Evolutionary conservation across 202 grass and related monocot species (phyloP).

Genomic region (Digitaria exilis): DNA sequence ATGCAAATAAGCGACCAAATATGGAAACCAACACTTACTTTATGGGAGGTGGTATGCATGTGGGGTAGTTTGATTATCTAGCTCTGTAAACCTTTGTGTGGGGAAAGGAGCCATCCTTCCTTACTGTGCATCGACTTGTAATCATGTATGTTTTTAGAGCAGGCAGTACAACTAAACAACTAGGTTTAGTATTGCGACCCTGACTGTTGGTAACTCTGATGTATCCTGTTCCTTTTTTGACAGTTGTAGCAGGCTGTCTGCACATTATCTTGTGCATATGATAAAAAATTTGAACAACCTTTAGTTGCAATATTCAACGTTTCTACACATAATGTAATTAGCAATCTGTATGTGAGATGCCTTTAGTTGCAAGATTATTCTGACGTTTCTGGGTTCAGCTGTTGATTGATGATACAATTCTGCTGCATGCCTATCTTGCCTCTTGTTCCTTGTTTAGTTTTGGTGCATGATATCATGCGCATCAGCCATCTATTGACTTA

Average conservation of each 20-base stretch:
- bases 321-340: neutral
- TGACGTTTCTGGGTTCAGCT: conserved; percentile 22
- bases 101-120: conserved; percentile 13
- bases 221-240: conserved; percentile 41
- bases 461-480: neutral
- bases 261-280: conserved; percentile 39
- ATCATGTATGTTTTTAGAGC: conserved; percentile 58
- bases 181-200: conserved; percentile 55
- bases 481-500: conserved; percentile 14
- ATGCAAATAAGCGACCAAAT: conserved; percentile 74
- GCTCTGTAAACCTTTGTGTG: conserved; percentile 44
- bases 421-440: conserved; percentile 5
- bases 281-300: conserved; percentile 19
- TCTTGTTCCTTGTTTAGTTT: conserved; percentile 13
- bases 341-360: neutral
- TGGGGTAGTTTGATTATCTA: conserved; percentile 57
- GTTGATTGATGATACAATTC: conserved; percentile 23
- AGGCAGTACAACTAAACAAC: conserved; percentile 46
- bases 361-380: conserved; percentile 16
- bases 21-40: conserved; percentile 80
- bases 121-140: conserved; percentile 43
- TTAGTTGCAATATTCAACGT: neutral
- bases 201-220: conserved; percentile 45
- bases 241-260: conserved; percentile 41
- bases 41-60: conserved; percentile 81